Conservation (phyloP, 169 alveolate species). For the Eimeria zaria region DNA sequence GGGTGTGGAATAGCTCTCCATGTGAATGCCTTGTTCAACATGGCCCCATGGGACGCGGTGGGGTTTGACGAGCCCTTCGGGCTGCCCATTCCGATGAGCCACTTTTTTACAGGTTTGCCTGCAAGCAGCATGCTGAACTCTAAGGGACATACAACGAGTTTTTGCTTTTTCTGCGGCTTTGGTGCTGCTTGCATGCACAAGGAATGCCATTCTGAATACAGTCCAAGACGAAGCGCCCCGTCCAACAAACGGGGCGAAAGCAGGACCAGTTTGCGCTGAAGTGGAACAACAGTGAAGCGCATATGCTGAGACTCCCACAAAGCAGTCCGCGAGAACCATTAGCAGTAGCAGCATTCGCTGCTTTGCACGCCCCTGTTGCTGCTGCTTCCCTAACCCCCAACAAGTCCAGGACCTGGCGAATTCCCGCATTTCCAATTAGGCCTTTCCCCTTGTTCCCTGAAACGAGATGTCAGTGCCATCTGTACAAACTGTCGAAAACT, state of each 20-base stretch:
- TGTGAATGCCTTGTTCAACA: neutral
- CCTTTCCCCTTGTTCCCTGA: neutral
- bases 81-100: neutral
- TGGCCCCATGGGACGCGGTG: neutral
- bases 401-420: neutral
- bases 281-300: neutral
- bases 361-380: neutral
- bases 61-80: neutral
- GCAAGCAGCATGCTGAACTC: neutral
- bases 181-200: neutral
- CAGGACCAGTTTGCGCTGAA: neutral
- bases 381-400: neutral
- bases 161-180: neutral
- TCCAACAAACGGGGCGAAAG: neutral
- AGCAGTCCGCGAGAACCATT: neutral
- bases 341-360: neutral
- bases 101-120: neutral
- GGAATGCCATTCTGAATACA: neutral
- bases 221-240: neutral
- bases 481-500: neutral
- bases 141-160: neutral
- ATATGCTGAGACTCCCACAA: neutral
- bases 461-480: neutral
- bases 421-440: constrained; percentile 7
- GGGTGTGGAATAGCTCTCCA: neutral